Conservation (phyloP, 176 grass and related monocot genomes). For the Zoysia pacifica region DNA sequence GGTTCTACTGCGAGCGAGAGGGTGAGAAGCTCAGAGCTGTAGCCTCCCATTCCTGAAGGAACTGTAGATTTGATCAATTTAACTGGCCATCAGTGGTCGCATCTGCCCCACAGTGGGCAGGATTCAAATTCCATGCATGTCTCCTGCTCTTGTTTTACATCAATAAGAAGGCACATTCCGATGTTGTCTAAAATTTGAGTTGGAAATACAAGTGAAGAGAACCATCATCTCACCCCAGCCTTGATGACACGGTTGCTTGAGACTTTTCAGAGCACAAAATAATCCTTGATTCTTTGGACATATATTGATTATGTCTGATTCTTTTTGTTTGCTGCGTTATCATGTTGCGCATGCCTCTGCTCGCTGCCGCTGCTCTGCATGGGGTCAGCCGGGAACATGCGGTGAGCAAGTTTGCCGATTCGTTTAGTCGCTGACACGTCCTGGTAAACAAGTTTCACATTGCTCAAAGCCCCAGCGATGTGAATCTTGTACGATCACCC, state of each 20-base stretch:
- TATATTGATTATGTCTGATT: neutral
- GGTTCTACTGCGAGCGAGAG: slow-evolving; percentile 70
- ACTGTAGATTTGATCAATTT: slow-evolving; percentile 38
- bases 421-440: neutral
- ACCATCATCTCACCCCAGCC: too few species aligned
- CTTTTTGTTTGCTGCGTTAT: neutral
- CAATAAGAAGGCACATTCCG: too few species aligned
- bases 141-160: too few species aligned
- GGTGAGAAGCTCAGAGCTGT: slow-evolving; percentile 55
- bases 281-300: neutral
- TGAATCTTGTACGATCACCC: neutral
- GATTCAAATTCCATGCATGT: too few species aligned
- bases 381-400: neutral
- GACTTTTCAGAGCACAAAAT: too few species aligned
- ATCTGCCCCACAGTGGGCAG: too few species aligned
- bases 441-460: neutral
- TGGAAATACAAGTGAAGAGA: too few species aligned
- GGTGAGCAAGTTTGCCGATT: neutral
- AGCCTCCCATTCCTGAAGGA: slow-evolving; percentile 19
- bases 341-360: neutral
- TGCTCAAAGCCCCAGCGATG: neutral
- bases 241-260: too few species aligned
- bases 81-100: neutral
- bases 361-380: neutral
- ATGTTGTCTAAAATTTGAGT: too few species aligned